These are phyloP conservation scores for Stachybotrys chartarum DNA, from an alignment of 2,329 filamentous ascomycete genomes.

Conservation along the genomic window DNA sequence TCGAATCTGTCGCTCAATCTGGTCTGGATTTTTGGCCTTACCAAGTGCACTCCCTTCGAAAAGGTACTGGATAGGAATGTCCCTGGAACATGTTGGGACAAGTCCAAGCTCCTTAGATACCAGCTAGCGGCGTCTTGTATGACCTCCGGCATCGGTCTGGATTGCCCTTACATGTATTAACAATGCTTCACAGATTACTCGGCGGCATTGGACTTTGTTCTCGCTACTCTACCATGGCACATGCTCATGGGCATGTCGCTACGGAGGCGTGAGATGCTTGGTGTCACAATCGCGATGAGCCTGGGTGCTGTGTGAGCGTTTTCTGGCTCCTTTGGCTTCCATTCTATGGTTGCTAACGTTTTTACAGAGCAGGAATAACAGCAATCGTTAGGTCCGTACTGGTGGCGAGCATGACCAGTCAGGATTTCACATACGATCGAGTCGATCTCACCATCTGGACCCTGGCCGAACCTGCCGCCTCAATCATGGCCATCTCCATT, in stretches of 20 bases:
- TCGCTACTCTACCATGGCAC: slow-evolving; percentile 25
- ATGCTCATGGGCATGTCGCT: slow-evolving; percentile 24
- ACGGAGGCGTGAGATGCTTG: slow-evolving; percentile 22
- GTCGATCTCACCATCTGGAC: slow-evolving; percentile 28
- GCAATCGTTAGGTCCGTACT: slow-evolving; percentile 26
- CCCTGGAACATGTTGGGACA: slow-evolving; percentile 22
- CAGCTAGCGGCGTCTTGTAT: slow-evolving; percentile 25
- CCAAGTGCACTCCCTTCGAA: slow-evolving; percentile 20
- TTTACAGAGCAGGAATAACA: slow-evolving; percentile 19
- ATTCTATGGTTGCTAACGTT: background rate
- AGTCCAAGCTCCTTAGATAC: slow-evolving; percentile 13
- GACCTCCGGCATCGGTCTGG: background rate
- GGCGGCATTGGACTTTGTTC: slow-evolving; percentile 22
- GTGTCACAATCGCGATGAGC: slow-evolving; percentile 27
- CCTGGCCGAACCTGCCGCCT: slow-evolving; percentile 23
- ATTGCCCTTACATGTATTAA: background rate
- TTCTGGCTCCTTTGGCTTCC: background rate
- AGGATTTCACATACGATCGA: slow-evolving; percentile 24
- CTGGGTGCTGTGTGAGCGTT: slow-evolving; percentile 22
- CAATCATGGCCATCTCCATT: slow-evolving; percentile 27
- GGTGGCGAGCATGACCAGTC: slow-evolving; percentile 21
- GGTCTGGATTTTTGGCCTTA: slow-evolving; percentile 24
- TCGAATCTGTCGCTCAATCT: slow-evolving; percentile 26
- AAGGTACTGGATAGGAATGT: slow-evolving; percentile 17
- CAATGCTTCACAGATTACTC: slow-evolving; percentile 19